These are phyloP conservation scores for Bromus sterilis DNA, from an alignment of 176 grass and related monocot species.

Conservation along the genomic window DNA sequence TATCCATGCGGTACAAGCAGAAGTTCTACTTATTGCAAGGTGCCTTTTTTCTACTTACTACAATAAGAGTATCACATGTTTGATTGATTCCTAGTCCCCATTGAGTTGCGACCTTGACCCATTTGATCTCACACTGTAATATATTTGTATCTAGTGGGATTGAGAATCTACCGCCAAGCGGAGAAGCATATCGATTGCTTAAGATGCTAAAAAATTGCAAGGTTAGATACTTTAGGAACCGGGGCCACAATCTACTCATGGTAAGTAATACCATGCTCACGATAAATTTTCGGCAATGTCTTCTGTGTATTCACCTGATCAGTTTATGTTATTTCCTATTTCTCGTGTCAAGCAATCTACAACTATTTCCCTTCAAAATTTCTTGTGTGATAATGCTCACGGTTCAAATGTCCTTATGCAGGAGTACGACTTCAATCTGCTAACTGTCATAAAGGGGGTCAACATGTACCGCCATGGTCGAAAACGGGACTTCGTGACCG, in stretches of 20 bases:
- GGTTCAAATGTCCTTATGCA: background rate
- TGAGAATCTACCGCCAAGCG: conserved; percentile 65
- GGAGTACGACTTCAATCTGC: conserved; percentile 74
- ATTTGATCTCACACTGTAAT: background rate
- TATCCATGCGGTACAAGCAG: conserved; percentile 65
- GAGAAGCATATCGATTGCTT: conserved; percentile 60
- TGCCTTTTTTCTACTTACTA: conserved; percentile 8
- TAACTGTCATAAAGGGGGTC: conserved; percentile 63
- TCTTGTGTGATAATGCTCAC: background rate
- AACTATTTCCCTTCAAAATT: background rate
- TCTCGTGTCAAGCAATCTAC: background rate
- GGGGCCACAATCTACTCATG: conserved; percentile 69
- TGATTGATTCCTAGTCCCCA: background rate
- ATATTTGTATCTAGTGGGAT: conserved; percentile 44
- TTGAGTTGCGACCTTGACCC: background rate
- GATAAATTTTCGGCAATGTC: background rate
- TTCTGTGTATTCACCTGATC: background rate
- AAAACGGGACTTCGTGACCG: conserved; percentile 43
- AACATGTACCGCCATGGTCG: conserved; percentile 48
- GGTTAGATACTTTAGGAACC: conserved; percentile 79
- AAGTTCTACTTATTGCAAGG: conserved; percentile 83
- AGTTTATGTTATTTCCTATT: background rate
- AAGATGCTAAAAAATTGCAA: conserved; percentile 58
- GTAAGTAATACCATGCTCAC: conserved; percentile 9
- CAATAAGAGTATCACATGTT: background rate